Evolutionary conservation across 2,329 filamentous ascomycete species (phyloP).

Genomic region (Cadophora gregata): DNA sequence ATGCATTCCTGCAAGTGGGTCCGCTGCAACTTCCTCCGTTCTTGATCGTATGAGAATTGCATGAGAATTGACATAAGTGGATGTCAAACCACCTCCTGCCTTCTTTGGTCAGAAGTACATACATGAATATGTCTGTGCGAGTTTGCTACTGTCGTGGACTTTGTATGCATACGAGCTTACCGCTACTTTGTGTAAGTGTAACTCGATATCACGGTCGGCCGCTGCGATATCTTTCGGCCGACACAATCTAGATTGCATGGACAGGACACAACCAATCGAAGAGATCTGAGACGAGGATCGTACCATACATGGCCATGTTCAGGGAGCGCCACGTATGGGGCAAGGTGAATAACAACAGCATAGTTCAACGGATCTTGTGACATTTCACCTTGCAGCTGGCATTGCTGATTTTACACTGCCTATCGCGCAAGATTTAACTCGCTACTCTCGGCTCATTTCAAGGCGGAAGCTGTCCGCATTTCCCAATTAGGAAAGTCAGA

Average conservation of each 20-base stretch:
- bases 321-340: background rate
- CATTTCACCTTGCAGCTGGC: background rate
- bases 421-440: background rate
- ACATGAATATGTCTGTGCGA: too few relatives aligned
- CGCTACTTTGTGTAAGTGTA: background rate
- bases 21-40: background rate
- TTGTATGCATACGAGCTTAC: slow-evolving; percentile 2
- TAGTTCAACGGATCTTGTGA: background rate
- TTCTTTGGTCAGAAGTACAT: background rate
- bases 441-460: background rate
- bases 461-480: background rate
- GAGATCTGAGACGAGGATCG: background rate
- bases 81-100: background rate
- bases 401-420: background rate
- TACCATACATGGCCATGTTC: background rate
- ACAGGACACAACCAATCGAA: background rate
- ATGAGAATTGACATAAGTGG: background rate
- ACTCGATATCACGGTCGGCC: slow-evolving; percentile 1
- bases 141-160: background rate
- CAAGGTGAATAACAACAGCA: background rate
- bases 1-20: background rate
- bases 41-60: background rate
- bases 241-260: background rate
- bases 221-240: background rate
- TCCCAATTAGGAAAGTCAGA: background rate